Evolutionary conservation across 768 basidiomycete species (phyloP), one percentile per base, ranked within the genome.

Genomic region (Trametes coccinea): DNA sequence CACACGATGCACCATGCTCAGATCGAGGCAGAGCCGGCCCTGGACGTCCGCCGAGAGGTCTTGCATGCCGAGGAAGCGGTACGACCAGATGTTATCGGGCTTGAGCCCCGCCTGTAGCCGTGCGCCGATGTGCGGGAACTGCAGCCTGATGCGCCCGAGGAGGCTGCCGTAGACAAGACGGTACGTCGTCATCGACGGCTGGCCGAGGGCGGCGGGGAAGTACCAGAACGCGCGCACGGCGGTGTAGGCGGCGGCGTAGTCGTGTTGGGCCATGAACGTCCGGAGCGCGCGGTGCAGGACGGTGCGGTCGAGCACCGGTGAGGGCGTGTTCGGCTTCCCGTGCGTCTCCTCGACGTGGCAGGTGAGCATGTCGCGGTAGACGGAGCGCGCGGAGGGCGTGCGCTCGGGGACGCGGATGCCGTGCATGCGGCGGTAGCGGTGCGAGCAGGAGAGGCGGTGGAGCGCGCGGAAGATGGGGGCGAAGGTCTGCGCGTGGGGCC

Each of bases 221-320:
- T 53, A 11, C 10, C 37, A 50, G 55, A 66, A 65, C 8, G 75
- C 63, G 27, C 70, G 72, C 8, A 85, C 59, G 16, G 71, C 71
- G 48, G 80, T 66, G 62, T 76, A 76, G 1, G 81, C 82, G 1
- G 75, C 84, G 10, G 80, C 69, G 59, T 82, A 85, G 70, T 85
- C 85, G 2, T 72, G 71, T 9, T 70, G 66, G 0, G 67, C 68
- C 56, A 85, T 69, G 63, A 83, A 82, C 0, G 77, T 72, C n/a
- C 77, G 76, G 4, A 86, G 72, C 1, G 77, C 76, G 30, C 75
- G 65, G 63, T 78, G 78, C 40, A 84, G 67, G 1, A 80, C 70
- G 70, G 55, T 34, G 30, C 16, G 14, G 53, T 62, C 60, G 51
- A 71, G 29, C 4, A 59, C 59, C 1, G 61, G 53, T 1, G 69